A percentile compares a stretch with the other conserved stretches of the same genome.
These are phyloP conservation scores for Fusarium coffeatum DNA, from an alignment of 2,329 filamentous ascomycete genomes.

Conservation along the genomic window DNA sequence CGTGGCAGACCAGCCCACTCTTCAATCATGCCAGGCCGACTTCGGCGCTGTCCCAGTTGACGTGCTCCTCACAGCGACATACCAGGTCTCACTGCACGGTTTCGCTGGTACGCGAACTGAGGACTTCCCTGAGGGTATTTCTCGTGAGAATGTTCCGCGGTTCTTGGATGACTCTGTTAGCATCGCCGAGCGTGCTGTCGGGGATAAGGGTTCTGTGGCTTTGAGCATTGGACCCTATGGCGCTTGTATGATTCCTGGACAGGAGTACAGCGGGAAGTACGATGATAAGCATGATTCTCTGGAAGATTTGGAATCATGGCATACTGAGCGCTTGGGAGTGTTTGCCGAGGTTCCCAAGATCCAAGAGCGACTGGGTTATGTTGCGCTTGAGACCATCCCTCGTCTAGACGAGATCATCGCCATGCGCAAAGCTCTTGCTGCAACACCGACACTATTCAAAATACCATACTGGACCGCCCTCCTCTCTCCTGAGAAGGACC, in stretches of 20 bases:
- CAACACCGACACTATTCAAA: constrained; percentile 42
- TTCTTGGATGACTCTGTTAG: constrained; percentile 59
- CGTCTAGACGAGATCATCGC: constrained; percentile 71
- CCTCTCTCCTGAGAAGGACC: constrained; percentile 68
- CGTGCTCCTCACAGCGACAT: constrained; percentile 74
- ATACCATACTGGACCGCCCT: constrained; percentile 70
- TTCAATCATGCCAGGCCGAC: constrained; percentile 66
- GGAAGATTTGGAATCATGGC: constrained; percentile 65
- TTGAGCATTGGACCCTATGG: constrained; percentile 75
- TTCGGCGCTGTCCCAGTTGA: constrained; percentile 69
- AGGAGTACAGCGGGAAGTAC: constrained; percentile 74
- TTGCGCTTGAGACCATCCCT: constrained; percentile 75
- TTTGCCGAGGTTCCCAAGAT: constrained; percentile 58
- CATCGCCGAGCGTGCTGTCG: constrained; percentile 55
- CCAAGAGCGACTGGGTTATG: constrained; percentile 59
- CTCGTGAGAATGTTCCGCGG: constrained; percentile 51
- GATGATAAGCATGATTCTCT: constrained; percentile 59
- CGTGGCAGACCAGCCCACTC: constrained; percentile 62
- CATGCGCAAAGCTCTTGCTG: constrained; percentile 59
- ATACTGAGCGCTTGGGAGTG: constrained; percentile 63
- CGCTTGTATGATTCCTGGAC: constrained; percentile 72
- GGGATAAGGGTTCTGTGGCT: constrained; percentile 56
- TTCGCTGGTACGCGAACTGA: constrained; percentile 63
- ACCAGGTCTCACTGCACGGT: constrained; percentile 69
- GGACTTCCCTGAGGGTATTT: constrained; percentile 58